These are phyloP conservation scores for Detonula confervacea DNA, from an alignment of 352 stramenopile species.

Conservation along the genomic window DNA sequence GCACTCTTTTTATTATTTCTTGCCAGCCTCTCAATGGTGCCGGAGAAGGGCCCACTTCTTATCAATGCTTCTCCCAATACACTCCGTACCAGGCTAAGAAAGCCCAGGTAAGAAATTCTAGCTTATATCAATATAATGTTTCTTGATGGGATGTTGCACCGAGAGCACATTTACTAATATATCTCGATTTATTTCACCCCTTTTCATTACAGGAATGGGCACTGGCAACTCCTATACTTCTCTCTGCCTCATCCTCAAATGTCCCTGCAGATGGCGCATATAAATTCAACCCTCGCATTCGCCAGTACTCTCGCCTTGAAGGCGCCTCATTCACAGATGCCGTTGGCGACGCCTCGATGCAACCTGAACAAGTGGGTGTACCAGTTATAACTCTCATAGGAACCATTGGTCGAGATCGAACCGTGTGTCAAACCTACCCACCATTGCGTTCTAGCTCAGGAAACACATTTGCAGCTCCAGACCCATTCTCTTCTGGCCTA, in stretches of 20 bases:
- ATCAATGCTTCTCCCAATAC: slow-evolving; percentile 45
- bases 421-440: slow-evolving; percentile 43
- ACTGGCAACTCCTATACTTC: slow-evolving; percentile 15
- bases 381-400: slow-evolving; percentile 42
- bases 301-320: slow-evolving; percentile 14
- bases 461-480: slow-evolving; percentile 38
- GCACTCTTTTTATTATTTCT: no score
- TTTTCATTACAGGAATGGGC: slow-evolving; percentile 54
- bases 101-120: no score
- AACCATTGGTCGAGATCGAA: slow-evolving; percentile 24
- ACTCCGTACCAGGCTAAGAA: slow-evolving; percentile 49
- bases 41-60: slow-evolving; percentile 25
- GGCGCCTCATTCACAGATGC: slow-evolving; percentile 12
- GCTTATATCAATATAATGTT: no score
- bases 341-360: slow-evolving; percentile 26
- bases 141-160: no score
- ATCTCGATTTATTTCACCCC: no score
- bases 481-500: slow-evolving; percentile 28
- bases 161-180: no score
- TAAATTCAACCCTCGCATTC: slow-evolving; percentile 22
- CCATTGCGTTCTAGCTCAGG: slow-evolving; percentile 12
- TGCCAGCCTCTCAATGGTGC: slow-evolving; percentile 39
- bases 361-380: slow-evolving; percentile 20
- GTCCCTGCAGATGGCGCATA: slow-evolving; percentile 38
- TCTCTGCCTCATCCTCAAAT: slow-evolving; percentile 29